phyloP scores from a whole-genome alignment of 305 asterid species.

The Ilex paraguariensis region DNA sequence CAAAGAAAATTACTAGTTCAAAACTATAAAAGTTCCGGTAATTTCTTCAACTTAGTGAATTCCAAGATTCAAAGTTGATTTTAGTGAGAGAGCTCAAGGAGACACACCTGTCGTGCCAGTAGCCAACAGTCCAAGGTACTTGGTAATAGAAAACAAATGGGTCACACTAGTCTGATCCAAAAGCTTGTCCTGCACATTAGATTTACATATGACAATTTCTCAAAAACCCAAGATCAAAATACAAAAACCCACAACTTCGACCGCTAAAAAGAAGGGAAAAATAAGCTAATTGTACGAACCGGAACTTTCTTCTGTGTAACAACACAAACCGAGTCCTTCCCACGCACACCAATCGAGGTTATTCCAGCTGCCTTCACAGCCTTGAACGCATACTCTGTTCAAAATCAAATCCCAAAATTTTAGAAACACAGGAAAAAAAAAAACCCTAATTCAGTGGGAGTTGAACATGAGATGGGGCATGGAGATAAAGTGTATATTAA shows the following conservation, averaged over 20 bases:
- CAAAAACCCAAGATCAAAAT: neutral
- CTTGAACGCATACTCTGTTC: constrained; percentile 90
- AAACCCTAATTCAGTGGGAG: too few relatives aligned
- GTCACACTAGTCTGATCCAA: constrained; percentile 5
- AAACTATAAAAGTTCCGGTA: too few relatives aligned
- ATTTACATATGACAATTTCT: neutral
- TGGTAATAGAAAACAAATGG: constrained; percentile 3
- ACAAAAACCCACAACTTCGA: too few relatives aligned
- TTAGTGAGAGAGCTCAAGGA: neutral
- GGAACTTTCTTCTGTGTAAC: constrained; percentile 99
- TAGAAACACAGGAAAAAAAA: constrained; percentile 27
- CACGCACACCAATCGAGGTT: constrained; percentile 95
- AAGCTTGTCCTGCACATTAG: constrained; percentile 1
- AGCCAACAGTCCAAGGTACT: constrained; percentile 2
- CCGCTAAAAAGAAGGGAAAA: neutral
- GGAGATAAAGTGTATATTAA: too few relatives aligned
- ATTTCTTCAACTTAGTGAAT: too few relatives aligned
- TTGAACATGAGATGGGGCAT: too few relatives aligned
- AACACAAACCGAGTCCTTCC: constrained; percentile 90
- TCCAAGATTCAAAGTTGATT: neutral
- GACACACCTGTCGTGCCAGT: constrained; percentile 1
- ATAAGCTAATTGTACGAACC: constrained; percentile 32
- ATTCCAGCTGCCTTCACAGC: constrained; percentile 96
- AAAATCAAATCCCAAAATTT: constrained; percentile 5
- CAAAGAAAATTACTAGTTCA: too few relatives aligned